A percentile compares a stretch with the other conserved stretches of the same genome.
Conservation (phyloP, 306 rosid genomes). For the Glycine latifolia region DNA sequence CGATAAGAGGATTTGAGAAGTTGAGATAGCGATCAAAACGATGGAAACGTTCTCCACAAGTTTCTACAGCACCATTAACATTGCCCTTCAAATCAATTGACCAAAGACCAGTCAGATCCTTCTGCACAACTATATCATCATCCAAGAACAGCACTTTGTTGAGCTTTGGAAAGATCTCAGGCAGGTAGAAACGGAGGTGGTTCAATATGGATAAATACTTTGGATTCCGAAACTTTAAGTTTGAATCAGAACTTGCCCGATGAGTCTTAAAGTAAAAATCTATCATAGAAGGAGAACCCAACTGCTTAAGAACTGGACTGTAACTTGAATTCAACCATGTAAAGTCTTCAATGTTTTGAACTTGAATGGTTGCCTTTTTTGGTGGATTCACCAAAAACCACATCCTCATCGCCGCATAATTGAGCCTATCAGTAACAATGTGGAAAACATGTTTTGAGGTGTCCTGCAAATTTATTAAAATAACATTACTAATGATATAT, state of each 20-base stretch:
- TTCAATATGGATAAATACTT: slow-evolving; percentile 92
- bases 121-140: slow-evolving; percentile 91
- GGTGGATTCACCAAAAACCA: slow-evolving; percentile 94
- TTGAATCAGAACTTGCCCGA: slow-evolving; percentile 76
- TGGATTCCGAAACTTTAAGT: slow-evolving; percentile 89
- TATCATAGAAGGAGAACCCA: slow-evolving; percentile 86
- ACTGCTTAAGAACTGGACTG: slow-evolving; percentile 93
- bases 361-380: slow-evolving; percentile 74
- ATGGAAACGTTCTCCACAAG: slow-evolving; percentile 92
- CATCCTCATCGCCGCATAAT: slow-evolving; percentile 98
- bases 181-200: slow-evolving; percentile 95
- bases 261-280: slow-evolving; percentile 89
- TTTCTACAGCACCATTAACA: slow-evolving; percentile 97
- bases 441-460: slow-evolving; percentile 87
- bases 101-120: slow-evolving; percentile 90
- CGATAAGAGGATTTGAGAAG: slow-evolving; percentile 87
- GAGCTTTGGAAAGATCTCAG: slow-evolving; percentile 91
- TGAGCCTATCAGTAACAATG: slow-evolving; percentile 90
- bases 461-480: slow-evolving; percentile 64
- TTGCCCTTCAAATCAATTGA: slow-evolving; percentile 80
- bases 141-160: slow-evolving; percentile 89
- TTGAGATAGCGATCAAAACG: slow-evolving; percentile 95
- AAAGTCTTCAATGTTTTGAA: slow-evolving; percentile 88
- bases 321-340: slow-evolving; percentile 95
- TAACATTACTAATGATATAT: slow-evolving; percentile 36